Conservation (phyloP, 2,329 filamentous ascomycete genomes). For the Sclerotinia spermophila region DNA sequence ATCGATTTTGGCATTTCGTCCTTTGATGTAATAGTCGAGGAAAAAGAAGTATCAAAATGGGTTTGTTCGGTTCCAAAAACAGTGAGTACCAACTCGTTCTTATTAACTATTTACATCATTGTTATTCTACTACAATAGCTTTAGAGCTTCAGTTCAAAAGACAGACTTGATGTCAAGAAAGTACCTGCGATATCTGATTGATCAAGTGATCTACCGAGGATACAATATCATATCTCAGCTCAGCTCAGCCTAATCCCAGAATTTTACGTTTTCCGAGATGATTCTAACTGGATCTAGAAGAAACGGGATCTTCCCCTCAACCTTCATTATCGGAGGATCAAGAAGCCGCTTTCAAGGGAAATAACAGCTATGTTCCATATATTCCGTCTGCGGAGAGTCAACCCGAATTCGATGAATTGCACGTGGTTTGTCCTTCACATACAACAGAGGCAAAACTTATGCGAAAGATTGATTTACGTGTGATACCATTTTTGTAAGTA, state of each 20-base stretch:
- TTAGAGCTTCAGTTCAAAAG: background rate
- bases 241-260: background rate
- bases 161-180: background rate
- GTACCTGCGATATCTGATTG: background rate
- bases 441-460: constrained; percentile 58
- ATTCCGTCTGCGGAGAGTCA: constrained; percentile 1
- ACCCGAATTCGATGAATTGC: constrained; percentile 31
- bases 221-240: background rate
- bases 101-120: background rate
- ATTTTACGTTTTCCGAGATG: background rate
- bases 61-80: background rate
- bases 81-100: constrained; percentile 2
- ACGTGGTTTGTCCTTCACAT: constrained; percentile 35
- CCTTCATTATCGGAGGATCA: constrained; percentile 16
- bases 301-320: constrained; percentile 5
- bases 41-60: constrained; percentile 2
- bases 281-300: constrained; percentile 1
- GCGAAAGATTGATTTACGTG: constrained; percentile 65
- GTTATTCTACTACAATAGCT: background rate
- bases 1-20: constrained; percentile 8
- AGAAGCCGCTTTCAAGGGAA: constrained; percentile 28
- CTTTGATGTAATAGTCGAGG: background rate
- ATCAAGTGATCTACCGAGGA: background rate
- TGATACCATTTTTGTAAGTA: constrained; percentile 64
- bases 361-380: constrained; percentile 31